Base-by-base conservation (phyloP, 805 yeast genomes). In the Saccharomycopsis guyanensis region DNA sequence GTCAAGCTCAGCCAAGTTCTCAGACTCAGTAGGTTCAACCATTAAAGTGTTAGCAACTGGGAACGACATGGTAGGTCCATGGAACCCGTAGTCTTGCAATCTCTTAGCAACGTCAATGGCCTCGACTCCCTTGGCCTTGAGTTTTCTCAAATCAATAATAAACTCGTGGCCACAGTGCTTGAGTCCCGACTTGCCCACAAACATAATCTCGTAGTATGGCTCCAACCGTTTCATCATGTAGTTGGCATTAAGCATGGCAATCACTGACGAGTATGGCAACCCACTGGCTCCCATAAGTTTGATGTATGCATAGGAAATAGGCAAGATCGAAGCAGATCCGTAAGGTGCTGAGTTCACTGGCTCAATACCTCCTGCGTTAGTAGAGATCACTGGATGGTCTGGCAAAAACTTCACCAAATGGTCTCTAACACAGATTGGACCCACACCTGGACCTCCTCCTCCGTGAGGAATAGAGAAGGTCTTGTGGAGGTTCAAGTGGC, bases 361-460 rank as follows among this genome's bases (percentile, higher is more conserved):
- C 45, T 73, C 66, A 53, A 91, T 87, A 19, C 65, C 57, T 42
- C 67, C 68, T 2, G 68, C 62, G 2, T 82, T 78, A 57, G 80
- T 74, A 22, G 65, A 56, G 13, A 76, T 70, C 35, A 84, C 69
- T 19, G 76, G 73, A 65, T 93, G 97, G 12, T 71, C 69, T 39
- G 98, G 98, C 57, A 93, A 73, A 66, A 77, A 88, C 45, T 86
- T 86, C 38, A 73, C 75, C 57, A 93, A 71, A 64, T 87, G 95
- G 42, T 73, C 68, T 55, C 80, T 82, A 47, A 91, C 97, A 73
- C 97, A 87, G 53, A 93, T 93, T 43, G 97, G 97, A 16, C 97
- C 98, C 58, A 88, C 95, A 61, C 97, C 98, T 36, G 98, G 98
- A 37, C 98, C 98, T 62, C 98, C 98, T 61, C 98, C 98, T 60